Evolutionary conservation across 2,329 filamentous ascomycete genomes (phyloP).

Genomic region (Verticillium dahliae): DNA sequence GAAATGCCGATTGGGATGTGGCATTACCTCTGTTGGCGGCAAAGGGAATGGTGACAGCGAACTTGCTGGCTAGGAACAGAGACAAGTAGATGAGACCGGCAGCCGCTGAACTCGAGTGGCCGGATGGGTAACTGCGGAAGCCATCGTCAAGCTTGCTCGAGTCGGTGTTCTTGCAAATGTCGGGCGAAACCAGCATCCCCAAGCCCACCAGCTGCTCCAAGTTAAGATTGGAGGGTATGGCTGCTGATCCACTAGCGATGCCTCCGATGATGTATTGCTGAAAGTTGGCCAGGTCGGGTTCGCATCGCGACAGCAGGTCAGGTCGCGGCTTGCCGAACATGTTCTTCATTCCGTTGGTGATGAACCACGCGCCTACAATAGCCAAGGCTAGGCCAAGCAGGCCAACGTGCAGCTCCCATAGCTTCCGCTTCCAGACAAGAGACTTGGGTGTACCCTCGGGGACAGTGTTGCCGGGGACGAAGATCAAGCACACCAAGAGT

Average conservation of each 20-base stretch:
- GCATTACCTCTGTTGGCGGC: constrained; percentile 44
- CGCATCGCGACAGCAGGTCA: constrained; percentile 74
- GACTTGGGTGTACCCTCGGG: constrained; percentile 54
- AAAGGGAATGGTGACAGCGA: constrained; percentile 67
- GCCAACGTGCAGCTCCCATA: constrained; percentile 86
- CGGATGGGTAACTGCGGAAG: constrained; percentile 67
- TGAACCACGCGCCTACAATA: constrained; percentile 65
- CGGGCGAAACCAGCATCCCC: constrained; percentile 56
- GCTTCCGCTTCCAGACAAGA: constrained; percentile 69
- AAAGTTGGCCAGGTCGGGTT: constrained; percentile 65
- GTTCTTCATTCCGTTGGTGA: constrained; percentile 83
- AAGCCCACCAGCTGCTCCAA: constrained; percentile 43
- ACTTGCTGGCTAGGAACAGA: constrained; percentile 80
- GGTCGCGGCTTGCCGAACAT: constrained; percentile 66
- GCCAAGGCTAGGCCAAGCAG: constrained; percentile 76
- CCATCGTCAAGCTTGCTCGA: constrained; percentile 62
- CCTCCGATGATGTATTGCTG: constrained; percentile 57
- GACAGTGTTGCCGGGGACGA: constrained; percentile 68
- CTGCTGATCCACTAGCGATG: constrained; percentile 34
- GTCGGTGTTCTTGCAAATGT: constrained; percentile 67
- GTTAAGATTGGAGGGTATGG: constrained; percentile 3
- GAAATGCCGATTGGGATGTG: constrained; percentile 58
- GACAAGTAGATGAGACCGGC: constrained; percentile 79
- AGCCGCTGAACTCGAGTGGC: constrained; percentile 60
- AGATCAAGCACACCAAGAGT: constrained; percentile 57